Conservation (phyloP, 106 monocot species). For the Allium fistulosum region DNA sequence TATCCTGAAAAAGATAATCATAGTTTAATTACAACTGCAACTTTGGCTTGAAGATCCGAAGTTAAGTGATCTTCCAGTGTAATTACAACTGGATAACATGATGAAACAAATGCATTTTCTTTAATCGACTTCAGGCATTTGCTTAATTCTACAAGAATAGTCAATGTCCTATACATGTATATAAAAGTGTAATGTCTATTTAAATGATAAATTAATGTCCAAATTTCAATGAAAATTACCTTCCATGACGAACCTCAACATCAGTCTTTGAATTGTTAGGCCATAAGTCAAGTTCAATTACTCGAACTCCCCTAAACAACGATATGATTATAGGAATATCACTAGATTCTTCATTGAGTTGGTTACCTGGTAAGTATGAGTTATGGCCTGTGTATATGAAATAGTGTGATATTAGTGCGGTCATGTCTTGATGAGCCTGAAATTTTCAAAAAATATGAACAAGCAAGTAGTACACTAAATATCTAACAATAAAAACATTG, state of each 20-base stretch:
- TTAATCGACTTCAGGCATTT: slow-evolving; percentile 72
- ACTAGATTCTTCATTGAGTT: slow-evolving; percentile 32
- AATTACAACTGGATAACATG: slow-evolving; percentile 74
- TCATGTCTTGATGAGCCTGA: slow-evolving; percentile 38
- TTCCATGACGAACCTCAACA: slow-evolving; percentile 28
- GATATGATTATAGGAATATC: slow-evolving; percentile 31
- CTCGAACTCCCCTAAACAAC: slow-evolving; percentile 25
- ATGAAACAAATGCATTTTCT: slow-evolving; percentile 64
- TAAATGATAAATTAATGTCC: too few relatives aligned
- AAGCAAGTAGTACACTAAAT: too few relatives aligned
- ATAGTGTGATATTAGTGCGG: slow-evolving; percentile 28
- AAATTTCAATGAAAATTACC: slow-evolving; percentile 18
- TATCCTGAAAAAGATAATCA: neutral
- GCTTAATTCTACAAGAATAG: slow-evolving; percentile 55
- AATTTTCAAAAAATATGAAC: neutral
- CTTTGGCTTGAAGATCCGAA: slow-evolving; percentile 75
- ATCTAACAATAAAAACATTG: too few relatives aligned
- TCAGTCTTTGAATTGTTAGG: slow-evolving; percentile 22
- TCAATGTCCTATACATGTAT: slow-evolving; percentile 76
- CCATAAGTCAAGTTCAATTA: slow-evolving; percentile 33
- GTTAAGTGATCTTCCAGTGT: slow-evolving; percentile 86
- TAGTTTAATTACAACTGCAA: slow-evolving; percentile 34
- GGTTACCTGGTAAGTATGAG: slow-evolving; percentile 29
- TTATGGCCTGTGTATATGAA: slow-evolving; percentile 33
- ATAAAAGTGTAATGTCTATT: too few relatives aligned